Base-by-base conservation (phyloP, 768 basidiomycete species). In the Dentipellis sp. region DNA sequence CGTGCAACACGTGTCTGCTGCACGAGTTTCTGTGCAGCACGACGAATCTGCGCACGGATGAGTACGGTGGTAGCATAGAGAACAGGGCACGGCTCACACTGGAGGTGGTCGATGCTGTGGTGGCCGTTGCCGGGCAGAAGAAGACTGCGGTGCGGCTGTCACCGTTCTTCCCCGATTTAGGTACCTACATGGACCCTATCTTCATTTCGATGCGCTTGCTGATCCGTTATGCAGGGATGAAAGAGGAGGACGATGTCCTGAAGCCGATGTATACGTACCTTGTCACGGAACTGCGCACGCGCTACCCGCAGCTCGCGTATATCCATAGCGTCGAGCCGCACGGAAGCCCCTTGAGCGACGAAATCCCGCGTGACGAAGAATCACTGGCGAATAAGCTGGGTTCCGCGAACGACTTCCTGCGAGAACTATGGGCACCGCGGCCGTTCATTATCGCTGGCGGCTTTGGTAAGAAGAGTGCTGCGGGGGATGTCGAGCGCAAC, bases 61-160 rank as follows among this genome's bases (percentile, higher is more conserved):
- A 68, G 55, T 79, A 74, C 62, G 77, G 78, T 11, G 77, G 77
- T 2, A 67, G 65, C 35, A 59, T 75, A 47, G 75, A 76, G 63
- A 76, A 76, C 66, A 69, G 77, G 17, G 58, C 65, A 0, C 65
- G 74, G 5, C 74, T 78, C 66, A 52, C 64, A 2, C 59, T 72
- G 21, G 70, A 74, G 61, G 69, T 74, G 53, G 61, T 71, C 40
- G 66, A 72, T 34, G 72, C 71, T 16, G 65, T 73, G 47, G 50
- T 59, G 29, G 57, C 59, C 6, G 71, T 71, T 11, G 64, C 73
- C 52, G 75, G 75, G 4, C 58, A 65, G 22, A 67, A 70, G 36
- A 63, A 66, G 34, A 64, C 66, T 46, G 74, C 67, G 7, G 62
- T 74, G 49, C 68, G 73, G 3, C 46, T 73, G n/a, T 65, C 64